These are phyloP conservation scores for Eruca vesicaria DNA, from an alignment of 441 rosid species.

Conservation along the genomic window DNA sequence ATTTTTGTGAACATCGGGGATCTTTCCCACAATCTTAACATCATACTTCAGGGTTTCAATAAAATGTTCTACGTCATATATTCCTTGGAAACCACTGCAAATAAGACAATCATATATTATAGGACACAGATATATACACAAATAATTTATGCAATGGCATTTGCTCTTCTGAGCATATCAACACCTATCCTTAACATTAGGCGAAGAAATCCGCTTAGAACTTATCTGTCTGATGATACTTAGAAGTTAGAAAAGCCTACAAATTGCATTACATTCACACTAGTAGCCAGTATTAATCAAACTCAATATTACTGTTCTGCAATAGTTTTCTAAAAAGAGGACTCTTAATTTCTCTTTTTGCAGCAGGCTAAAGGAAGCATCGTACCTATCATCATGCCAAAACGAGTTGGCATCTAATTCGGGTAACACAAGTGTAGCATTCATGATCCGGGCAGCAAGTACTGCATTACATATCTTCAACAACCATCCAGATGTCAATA, in stretches of 20 bases:
- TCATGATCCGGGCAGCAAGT: constrained; percentile 99
- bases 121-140: not conserved
- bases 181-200: not conserved
- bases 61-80: constrained; percentile 94
- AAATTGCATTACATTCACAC: not conserved
- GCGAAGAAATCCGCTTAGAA: not conserved
- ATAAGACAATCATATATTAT: not conserved
- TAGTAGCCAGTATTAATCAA: not conserved
- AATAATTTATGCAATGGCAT: not conserved
- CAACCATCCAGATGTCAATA: constrained; percentile 32
- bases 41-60: constrained; percentile 76
- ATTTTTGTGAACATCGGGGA: constrained; percentile 83
- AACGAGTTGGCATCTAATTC: constrained; percentile 97
- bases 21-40: constrained; percentile 80
- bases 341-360: constrained; percentile 13
- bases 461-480: constrained; percentile 96
- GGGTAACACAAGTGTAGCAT: constrained; percentile 96
- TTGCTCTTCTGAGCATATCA: not conserved
- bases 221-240: constrained; percentile 2
- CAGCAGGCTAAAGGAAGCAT: not conserved
- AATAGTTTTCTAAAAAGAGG: not conserved
- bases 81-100: constrained; percentile 86
- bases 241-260: constrained; percentile 15
- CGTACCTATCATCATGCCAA: constrained; percentile 97
- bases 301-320: not conserved